Evolutionary conservation across 1,284 basidiomycete species (phyloP), one percentile per base, ranked within the genome.

Genomic region (Ceratobasidium sp.): DNA sequence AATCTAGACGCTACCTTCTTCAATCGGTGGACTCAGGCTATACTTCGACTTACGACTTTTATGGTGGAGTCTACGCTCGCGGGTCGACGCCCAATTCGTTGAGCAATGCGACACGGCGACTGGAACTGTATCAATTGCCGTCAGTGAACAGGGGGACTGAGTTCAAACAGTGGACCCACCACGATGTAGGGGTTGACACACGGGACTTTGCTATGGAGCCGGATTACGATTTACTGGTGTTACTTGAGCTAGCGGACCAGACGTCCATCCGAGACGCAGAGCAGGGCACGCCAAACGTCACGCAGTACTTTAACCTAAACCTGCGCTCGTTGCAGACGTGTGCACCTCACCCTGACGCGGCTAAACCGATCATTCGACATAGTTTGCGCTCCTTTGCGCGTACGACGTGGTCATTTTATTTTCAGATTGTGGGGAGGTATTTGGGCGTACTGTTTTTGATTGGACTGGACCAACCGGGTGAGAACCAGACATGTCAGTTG

Each of bases 51-150:
- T 75, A 75, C 33, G 73, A 75, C 28, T 75, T 65, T 51, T 53
- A 64, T 49, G 73, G 73, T n/a, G 73, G 73, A 3, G 15, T 54
- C 20, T 75, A 75, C 35, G 73, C 49, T 8, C 73, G 73, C 2
- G 73, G 73, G 13, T 64, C 61, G 20, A 33, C 64, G 8, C 17
- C 26, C 28, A 33, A 31, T 20, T 42, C 60, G 17, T 33, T 56
- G 4, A 35, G 61, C n/a, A 37, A 31, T 4, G 13, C 26, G 11
- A 75, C 73, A 1, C 47, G 73, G 20, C 35, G 73, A 6, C 11
- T 75, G 20, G 60, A 75, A 23, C 23, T 75, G 23, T 56, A 56
- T n/a, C 73, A 54, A 49, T 49, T 75, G 1, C 51, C 73, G 13
- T 65, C 73, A n/a, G 51, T 45, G 26, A 75, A 75, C 53, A 54